Evolutionary conservation across 2,329 filamentous ascomycete genomes (phyloP).

Genomic region (Colletotrichum tabaci): DNA sequence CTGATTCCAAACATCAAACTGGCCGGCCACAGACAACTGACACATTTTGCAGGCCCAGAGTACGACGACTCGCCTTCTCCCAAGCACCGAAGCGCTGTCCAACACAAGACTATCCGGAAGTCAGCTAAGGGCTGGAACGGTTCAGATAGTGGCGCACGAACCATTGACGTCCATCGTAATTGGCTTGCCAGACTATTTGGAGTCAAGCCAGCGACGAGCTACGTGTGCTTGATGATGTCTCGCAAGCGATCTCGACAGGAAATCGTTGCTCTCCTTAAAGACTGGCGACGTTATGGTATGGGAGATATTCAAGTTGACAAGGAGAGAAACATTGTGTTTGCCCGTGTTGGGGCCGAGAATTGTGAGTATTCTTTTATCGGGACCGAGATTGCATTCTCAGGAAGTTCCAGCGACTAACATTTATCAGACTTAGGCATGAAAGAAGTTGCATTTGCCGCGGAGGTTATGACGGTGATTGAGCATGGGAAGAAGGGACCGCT

Average conservation of each 20-base stretch:
- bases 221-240: slow-evolving; percentile 82
- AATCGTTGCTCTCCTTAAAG: slow-evolving; percentile 79
- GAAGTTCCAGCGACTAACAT: slow-evolving; percentile 38
- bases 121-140: slow-evolving; percentile 51
- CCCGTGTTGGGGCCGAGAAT: slow-evolving; percentile 81
- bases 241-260: slow-evolving; percentile 81
- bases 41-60: slow-evolving; percentile 49
- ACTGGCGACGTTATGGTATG: slow-evolving; percentile 89
- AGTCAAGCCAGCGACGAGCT: slow-evolving; percentile 84
- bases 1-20: background rate
- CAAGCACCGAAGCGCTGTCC: slow-evolving; percentile 45
- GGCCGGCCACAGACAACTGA: slow-evolving; percentile 38
- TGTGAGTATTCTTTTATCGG: slow-evolving; percentile 68
- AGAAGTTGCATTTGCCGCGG: slow-evolving; percentile 88
- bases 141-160: slow-evolving; percentile 59
- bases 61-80: slow-evolving; percentile 49
- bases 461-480: slow-evolving; percentile 91
- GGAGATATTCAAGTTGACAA: slow-evolving; percentile 85
- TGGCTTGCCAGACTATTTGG: slow-evolving; percentile 93
- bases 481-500: slow-evolving; percentile 83
- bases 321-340: slow-evolving; percentile 83
- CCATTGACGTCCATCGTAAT: slow-evolving; percentile 80
- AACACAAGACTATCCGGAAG: slow-evolving; percentile 39
- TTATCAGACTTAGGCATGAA: slow-evolving; percentile 81
- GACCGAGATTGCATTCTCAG: background rate